A percentile compares a stretch with the other conserved stretches of the same genome.
Conservation (phyloP, 2,329 filamentous ascomycete species). For the Ceratocystis papillata region DNA sequence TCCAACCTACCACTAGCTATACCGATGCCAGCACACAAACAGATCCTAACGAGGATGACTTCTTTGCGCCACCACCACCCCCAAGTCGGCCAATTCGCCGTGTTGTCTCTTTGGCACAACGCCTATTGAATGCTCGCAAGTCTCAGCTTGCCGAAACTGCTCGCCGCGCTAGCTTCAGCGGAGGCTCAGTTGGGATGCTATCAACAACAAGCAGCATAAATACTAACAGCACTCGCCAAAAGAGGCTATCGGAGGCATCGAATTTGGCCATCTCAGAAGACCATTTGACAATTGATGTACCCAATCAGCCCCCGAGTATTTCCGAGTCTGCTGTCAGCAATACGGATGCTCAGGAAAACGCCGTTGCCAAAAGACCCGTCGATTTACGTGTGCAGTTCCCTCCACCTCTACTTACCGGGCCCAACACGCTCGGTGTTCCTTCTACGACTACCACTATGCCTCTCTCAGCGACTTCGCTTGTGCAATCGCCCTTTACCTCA, state of each 20-base stretch:
- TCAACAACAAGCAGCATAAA: constrained; percentile 18
- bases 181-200: constrained; percentile 2
- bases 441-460: constrained; percentile 36
- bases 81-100: constrained; percentile 37
- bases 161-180: constrained; percentile 25
- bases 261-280: constrained; percentile 8
- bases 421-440: constrained; percentile 37
- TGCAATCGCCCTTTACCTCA: constrained; percentile 43
- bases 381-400: constrained; percentile 48
- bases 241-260: constrained; percentile 8
- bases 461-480: constrained; percentile 36
- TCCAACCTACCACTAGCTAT: constrained; percentile 32
- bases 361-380: constrained; percentile 32
- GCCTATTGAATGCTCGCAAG: constrained; percentile 41
- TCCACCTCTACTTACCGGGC: constrained; percentile 35
- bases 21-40: constrained; percentile 45
- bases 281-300: neutral
- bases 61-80: constrained; percentile 37
- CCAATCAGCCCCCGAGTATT: neutral
- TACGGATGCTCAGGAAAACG: neutral
- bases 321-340: neutral
- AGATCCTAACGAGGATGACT: constrained; percentile 43
- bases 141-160: constrained; percentile 30
- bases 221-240: constrained; percentile 10
- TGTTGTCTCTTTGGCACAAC: constrained; percentile 44